Conservation (phyloP, 768 basidiomycete species). For the Dacryopinax spathularia region DNA sequence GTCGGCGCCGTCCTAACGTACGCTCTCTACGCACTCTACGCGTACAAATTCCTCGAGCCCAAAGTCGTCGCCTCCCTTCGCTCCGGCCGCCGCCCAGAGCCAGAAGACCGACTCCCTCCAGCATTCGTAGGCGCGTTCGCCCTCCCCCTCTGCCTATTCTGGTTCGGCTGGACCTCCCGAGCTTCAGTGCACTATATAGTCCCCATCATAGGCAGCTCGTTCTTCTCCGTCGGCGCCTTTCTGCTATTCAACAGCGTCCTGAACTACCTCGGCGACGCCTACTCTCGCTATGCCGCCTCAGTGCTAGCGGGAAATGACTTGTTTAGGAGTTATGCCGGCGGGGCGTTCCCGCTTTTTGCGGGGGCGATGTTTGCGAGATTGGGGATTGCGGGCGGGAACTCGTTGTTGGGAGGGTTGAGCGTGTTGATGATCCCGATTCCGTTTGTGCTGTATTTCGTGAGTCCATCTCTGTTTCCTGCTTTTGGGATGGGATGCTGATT, state of each 20-base stretch:
- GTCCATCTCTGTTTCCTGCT: not conserved
- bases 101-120: slow-evolving; percentile 10
- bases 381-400: not conserved
- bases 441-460: not conserved
- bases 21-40: slow-evolving; percentile 9
- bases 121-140: slow-evolving; percentile 9
- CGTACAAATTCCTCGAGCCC: not conserved
- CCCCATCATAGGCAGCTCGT: slow-evolving; percentile 11
- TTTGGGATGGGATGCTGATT: not conserved
- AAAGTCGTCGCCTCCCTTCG: not conserved
- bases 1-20: slow-evolving; percentile 14
- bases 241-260: slow-evolving; percentile 15
- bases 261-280: slow-evolving; percentile 17
- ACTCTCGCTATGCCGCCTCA: slow-evolving; percentile 22
- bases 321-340: slow-evolving; percentile 15
- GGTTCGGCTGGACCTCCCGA: slow-evolving; percentile 21
- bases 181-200: slow-evolving; percentile 18
- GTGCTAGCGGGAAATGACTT: slow-evolving; percentile 25
- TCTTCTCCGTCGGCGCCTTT: slow-evolving; percentile 16
- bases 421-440: not conserved
- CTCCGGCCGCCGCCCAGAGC: not conserved
- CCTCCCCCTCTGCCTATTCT: slow-evolving; percentile 16
- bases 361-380: not conserved
- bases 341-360: slow-evolving; percentile 4
- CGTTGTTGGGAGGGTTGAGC: not conserved